Conservation (phyloP, 1,139 yeast species). For the Suhomyces bokatorum region DNA sequence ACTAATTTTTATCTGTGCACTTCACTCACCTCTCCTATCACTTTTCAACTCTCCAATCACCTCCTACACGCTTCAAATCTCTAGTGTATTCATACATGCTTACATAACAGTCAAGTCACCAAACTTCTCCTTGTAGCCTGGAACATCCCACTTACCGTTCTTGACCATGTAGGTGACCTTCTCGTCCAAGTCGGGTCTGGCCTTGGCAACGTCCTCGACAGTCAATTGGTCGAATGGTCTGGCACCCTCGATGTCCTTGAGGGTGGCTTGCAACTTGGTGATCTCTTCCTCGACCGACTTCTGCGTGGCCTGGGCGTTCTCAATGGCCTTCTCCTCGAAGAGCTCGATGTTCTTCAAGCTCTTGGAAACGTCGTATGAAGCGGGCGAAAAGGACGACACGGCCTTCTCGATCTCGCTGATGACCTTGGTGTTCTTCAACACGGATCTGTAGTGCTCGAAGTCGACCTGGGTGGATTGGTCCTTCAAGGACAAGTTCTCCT, state of each 20-base stretch:
- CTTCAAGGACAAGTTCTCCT: constrained; percentile 67
- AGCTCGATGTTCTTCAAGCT: constrained; percentile 90
- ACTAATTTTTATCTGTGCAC: too few species aligned
- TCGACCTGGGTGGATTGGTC: constrained; percentile 77
- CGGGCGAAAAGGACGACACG: constrained; percentile 75
- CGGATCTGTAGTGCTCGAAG: constrained; percentile 74
- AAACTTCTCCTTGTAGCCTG: constrained; percentile 97
- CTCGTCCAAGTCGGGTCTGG: constrained; percentile 96
- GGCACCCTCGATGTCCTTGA: constrained; percentile 91
- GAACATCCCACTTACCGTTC: constrained; percentile 98
- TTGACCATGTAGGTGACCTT: constrained; percentile 94
- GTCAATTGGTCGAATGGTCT: constrained; percentile 98
- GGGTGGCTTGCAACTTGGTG: constrained; percentile 79
- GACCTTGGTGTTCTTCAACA: constrained; percentile 78
- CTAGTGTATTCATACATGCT: constrained; percentile 17
- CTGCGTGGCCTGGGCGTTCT: constrained; percentile 94
- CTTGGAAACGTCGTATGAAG: constrained; percentile 80
- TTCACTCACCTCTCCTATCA: too few species aligned
- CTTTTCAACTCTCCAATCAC: background rate
- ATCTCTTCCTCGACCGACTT: constrained; percentile 84
- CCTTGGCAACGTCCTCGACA: constrained; percentile 89
- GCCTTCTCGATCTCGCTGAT: constrained; percentile 81
- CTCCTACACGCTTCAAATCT: background rate
- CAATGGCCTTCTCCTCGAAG: constrained; percentile 92
- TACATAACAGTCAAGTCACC: constrained; percentile 95